These are phyloP conservation scores for Dictyostelium purpureum DNA, from an alignment of 78 protist species.

Conservation along the genomic window DNA sequence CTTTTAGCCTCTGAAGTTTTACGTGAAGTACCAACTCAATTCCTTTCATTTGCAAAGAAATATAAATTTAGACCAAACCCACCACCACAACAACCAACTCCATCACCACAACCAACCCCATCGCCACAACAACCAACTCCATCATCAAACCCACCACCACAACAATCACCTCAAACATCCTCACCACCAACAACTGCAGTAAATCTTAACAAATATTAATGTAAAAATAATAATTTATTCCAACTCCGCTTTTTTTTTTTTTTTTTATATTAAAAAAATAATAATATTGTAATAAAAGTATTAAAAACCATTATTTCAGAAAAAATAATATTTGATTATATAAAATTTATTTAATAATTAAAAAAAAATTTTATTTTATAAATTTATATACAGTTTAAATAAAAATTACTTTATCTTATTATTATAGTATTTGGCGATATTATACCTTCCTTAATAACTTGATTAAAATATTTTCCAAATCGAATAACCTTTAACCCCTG, in stretches of 20 bases:
- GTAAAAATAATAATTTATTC: too few relatives aligned
- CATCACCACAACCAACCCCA: constrained; percentile 10
- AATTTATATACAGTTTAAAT: too few relatives aligned
- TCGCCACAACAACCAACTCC: neutral
- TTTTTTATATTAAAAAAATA: too few relatives aligned
- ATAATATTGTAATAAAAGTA: too few relatives aligned
- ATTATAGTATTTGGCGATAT: too few relatives aligned
- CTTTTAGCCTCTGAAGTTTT: constrained; percentile 60
- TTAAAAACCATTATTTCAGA: too few relatives aligned
- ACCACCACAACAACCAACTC: constrained; percentile 43
- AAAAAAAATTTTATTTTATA: too few relatives aligned
- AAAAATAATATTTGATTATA: too few relatives aligned
- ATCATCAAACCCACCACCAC: neutral
- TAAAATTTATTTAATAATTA: too few relatives aligned
- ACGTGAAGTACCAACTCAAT: constrained; percentile 73
- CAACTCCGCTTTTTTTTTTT: too few relatives aligned
- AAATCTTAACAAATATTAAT: too few relatives aligned
- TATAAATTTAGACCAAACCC: constrained; percentile 34
- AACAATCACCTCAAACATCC: neutral
- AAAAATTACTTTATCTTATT: too few relatives aligned
- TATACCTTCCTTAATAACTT: neutral
- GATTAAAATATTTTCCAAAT: neutral
- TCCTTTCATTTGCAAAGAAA: constrained; percentile 13
- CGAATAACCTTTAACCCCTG: neutral
- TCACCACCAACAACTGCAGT: neutral